Percentiles rank a stretch among this genome's conserved stretches.
phyloP scores from a whole-genome alignment of 148 eudicot species.

The Cornus suecica region DNA sequence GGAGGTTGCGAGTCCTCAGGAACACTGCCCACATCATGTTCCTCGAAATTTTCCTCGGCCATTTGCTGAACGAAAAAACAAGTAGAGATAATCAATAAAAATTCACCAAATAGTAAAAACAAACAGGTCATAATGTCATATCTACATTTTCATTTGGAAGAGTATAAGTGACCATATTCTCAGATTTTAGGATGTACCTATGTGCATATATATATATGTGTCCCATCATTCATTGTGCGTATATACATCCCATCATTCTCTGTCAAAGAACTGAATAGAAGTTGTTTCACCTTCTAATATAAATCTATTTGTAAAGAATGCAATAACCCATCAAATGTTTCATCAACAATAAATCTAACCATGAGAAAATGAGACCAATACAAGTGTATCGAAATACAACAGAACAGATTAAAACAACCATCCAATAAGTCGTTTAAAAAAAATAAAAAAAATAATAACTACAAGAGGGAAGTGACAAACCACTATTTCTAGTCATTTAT shows the following conservation, averaged over 20 bases:
- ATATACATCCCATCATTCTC: too few relatives aligned
- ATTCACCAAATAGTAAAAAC: not conserved
- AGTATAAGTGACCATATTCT: not conserved
- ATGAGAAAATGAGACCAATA: not conserved
- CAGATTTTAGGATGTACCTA: not conserved
- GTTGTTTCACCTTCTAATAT: too few relatives aligned
- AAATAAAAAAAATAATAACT: too few relatives aligned
- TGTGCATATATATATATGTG: too few relatives aligned
- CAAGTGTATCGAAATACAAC: too few relatives aligned
- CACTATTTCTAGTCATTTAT: too few relatives aligned
- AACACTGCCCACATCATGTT: conserved; percentile 12
- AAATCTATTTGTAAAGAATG: too few relatives aligned
- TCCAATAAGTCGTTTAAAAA: not conserved
- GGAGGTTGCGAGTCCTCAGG: conserved; percentile 26
- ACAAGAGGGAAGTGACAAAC: not conserved
- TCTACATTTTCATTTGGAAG: not conserved
- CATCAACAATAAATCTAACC: not conserved
- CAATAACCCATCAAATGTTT: not conserved
- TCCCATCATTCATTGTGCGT: too few relatives aligned
- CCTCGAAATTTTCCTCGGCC: conserved; percentile 33
- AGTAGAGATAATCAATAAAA: not conserved
- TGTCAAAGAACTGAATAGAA: too few relatives aligned
- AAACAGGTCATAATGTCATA: not conserved
- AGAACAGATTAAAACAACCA: not conserved
- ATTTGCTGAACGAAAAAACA: conserved; percentile 19